Conservation (phyloP, 495 filamentous ascomycete genomes). For the Articulospora tetracladia region DNA sequence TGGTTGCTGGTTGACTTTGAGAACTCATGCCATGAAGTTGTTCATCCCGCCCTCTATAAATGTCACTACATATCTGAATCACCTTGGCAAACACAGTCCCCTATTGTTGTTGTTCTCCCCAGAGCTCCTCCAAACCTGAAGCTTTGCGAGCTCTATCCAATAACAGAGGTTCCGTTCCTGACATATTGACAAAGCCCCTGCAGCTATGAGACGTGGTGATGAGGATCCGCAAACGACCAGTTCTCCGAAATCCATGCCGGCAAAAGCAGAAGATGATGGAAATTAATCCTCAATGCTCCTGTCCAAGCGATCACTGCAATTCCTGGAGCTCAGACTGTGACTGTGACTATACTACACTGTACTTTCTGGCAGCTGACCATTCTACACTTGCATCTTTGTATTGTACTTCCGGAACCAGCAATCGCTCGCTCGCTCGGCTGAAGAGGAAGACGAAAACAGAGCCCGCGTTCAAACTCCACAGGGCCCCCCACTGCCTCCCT, state of each 20-base stretch:
- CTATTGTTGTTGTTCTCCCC: background rate
- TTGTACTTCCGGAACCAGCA: no score
- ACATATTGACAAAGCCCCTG: constrained; percentile 1
- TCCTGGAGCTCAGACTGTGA: background rate
- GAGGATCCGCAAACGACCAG: background rate
- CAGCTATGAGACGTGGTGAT: constrained; percentile 1
- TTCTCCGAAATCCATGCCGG: constrained; percentile 1
- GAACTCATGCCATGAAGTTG: background rate
- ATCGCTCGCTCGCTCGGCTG: background rate
- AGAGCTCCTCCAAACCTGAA: background rate
- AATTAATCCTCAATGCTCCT: constrained; percentile 4
- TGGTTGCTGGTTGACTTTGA: background rate
- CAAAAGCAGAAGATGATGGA: background rate
- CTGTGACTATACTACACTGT: background rate
- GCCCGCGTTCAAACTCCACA: background rate
- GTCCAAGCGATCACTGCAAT: constrained; percentile 2
- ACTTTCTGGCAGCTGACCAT: background rate
- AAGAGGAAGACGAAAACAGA: background rate
- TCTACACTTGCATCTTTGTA: background rate
- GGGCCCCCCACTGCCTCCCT: background rate
- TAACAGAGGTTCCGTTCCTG: background rate
- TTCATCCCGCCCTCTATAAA: background rate
- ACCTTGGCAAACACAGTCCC: background rate
- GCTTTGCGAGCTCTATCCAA: background rate
- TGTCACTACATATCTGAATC: background rate